Evolutionary conservation across 2,329 filamentous ascomycete genomes (phyloP).

Genomic region (Chaetomiaceae sp.): DNA sequence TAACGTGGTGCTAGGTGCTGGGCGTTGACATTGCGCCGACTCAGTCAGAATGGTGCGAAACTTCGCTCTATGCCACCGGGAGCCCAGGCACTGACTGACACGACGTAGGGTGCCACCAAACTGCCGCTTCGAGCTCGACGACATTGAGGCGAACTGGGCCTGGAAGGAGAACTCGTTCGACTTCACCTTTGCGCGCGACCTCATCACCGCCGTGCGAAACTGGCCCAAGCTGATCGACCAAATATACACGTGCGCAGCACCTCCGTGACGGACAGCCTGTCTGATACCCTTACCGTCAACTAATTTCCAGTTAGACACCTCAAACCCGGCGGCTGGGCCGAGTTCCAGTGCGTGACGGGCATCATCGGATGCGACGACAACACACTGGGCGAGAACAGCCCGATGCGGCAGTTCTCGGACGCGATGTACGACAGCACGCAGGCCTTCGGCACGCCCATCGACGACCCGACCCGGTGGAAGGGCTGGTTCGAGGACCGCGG

Average conservation of each 20-base stretch:
- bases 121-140: constrained; percentile 33
- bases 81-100: no score
- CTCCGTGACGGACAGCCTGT: neutral
- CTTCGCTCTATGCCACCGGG: no score
- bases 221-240: constrained; percentile 35
- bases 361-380: constrained; percentile 14
- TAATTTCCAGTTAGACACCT: constrained; percentile 20
- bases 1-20: constrained; percentile 26
- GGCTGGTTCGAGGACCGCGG: constrained; percentile 19
- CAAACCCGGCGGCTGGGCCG: constrained; percentile 22
- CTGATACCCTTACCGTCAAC: neutral
- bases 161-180: constrained; percentile 33
- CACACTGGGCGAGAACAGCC: constrained; percentile 19
- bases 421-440: constrained; percentile 8
- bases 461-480: constrained; percentile 18
- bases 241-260: constrained; percentile 23
- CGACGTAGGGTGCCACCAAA: constrained; percentile 29
- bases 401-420: constrained; percentile 12
- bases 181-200: constrained; percentile 30
- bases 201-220: constrained; percentile 19
- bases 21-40: constrained; percentile 47
- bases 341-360: constrained; percentile 22
- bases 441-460: constrained; percentile 14
- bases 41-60: constrained; percentile 36
- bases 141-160: constrained; percentile 32